A percentile compares a stretch with the other conserved stretches of the same genome.
Conservation (phyloP, 495 filamentous ascomycete species). For the Astrothelium macrocarpum region DNA sequence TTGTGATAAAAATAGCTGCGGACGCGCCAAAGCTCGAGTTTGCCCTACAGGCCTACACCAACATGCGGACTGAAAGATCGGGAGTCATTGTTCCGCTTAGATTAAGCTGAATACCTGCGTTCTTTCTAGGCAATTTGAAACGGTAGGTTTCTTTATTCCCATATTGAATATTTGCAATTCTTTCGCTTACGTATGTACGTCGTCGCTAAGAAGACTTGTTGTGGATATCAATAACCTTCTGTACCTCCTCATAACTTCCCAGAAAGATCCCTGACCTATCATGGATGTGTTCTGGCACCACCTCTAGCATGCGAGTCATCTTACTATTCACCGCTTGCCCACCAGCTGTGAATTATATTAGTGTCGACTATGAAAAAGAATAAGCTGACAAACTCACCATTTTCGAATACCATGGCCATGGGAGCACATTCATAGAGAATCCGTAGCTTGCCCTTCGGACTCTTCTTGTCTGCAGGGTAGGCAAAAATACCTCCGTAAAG, state of each 20-base stretch:
- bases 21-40: not conserved
- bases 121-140: not conserved
- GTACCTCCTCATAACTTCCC: slow-evolving; percentile 87
- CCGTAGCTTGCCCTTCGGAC: slow-evolving; percentile 91
- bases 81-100: not conserved
- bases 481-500: slow-evolving; percentile 96
- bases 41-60: not conserved
- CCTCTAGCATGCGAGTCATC: slow-evolving; percentile 80
- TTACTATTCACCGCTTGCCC: slow-evolving; percentile 83
- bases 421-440: slow-evolving; percentile 98
- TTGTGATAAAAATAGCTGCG: not conserved
- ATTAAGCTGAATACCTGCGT: not conserved
- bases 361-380: not conserved
- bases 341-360: slow-evolving; percentile 49
- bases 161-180: no score
- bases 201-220: slow-evolving; percentile 34
- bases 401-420: slow-evolving; percentile 99
- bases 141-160: no score
- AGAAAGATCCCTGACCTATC: slow-evolving; percentile 94
- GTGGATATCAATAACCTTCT: slow-evolving; percentile 77
- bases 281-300: slow-evolving; percentile 88
- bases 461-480: slow-evolving; percentile 96
- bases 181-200: not conserved
- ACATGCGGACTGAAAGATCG: not conserved
- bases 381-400: slow-evolving; percentile 52